Conservation (phyloP, 441 rosid species). For the Aquilaria agallochum region DNA sequence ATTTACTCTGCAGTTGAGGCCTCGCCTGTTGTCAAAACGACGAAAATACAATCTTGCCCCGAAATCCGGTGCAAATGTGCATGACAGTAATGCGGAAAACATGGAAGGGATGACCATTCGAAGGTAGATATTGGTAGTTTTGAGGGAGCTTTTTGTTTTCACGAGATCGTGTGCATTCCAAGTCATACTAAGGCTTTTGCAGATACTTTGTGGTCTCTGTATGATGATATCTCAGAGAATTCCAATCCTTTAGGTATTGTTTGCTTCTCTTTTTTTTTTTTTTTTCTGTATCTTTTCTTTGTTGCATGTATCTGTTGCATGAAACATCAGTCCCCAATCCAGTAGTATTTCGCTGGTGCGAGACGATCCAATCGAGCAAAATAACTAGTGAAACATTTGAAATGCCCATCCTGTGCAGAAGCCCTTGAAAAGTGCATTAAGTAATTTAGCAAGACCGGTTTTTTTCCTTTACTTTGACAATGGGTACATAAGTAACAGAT, state of each 20-base stretch:
- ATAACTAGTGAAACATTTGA: not conserved
- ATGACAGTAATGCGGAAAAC: conserved; percentile 2
- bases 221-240: not conserved
- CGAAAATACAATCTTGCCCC: conserved; percentile 20
- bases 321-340: not conserved
- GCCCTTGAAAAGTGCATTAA: not conserved
- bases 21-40: conserved; percentile 36
- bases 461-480: conserved; percentile 69
- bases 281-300: not conserved
- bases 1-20: conserved; percentile 50
- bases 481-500: conserved; percentile 61
- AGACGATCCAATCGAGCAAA: not conserved
- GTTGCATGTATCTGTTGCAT: not conserved
- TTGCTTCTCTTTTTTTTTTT: not conserved
- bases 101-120: not conserved
- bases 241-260: not conserved
- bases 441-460: conserved; percentile 14
- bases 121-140: not conserved
- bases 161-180: conserved; percentile 9
- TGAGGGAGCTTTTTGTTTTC: conserved; percentile 4
- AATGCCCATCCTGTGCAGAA: not conserved
- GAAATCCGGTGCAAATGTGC: conserved; percentile 9
- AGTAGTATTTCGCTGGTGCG: too few relatives aligned
- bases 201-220: too few relatives aligned
- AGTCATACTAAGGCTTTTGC: not conserved